Conservation (phyloP, 169 alveolate genomes). For the Plasmodium knowlesi region DNA sequence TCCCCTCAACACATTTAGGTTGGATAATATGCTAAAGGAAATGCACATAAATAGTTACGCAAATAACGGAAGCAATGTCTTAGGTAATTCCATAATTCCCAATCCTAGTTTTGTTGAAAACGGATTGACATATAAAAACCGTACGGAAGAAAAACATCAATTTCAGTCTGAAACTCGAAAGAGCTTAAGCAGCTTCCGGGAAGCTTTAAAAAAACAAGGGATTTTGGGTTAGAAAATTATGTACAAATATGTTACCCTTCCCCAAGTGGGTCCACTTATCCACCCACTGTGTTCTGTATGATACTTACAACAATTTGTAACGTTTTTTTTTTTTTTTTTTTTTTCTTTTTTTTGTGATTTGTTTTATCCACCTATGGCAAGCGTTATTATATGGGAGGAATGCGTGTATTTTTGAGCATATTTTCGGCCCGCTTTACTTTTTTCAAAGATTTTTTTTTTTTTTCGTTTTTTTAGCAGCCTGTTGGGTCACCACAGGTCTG, state of each 20-base stretch:
- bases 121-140: background rate
- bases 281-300: background rate
- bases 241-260: background rate
- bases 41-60: constrained; percentile 10
- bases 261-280: background rate
- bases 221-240: constrained; percentile 30
- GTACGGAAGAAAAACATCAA: background rate
- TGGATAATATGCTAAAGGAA: constrained; percentile 24
- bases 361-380: background rate
- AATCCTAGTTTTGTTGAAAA: background rate
- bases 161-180: constrained; percentile 70
- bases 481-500: background rate
- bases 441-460: background rate
- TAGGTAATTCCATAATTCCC: constrained; percentile 2
- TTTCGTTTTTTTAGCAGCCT: background rate
- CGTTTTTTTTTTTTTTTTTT: background rate
- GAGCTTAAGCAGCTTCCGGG: constrained; percentile 46
- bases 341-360: background rate
- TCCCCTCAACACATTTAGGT: background rate
- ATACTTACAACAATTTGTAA: background rate
- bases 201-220: constrained; percentile 69
- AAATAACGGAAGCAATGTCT: constrained; percentile 5
- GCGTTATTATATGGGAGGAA: background rate
- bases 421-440: background rate
- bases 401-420: background rate